Conservation (phyloP, 768 basidiomycete genomes). For the Tulasnella sp. region DNA sequence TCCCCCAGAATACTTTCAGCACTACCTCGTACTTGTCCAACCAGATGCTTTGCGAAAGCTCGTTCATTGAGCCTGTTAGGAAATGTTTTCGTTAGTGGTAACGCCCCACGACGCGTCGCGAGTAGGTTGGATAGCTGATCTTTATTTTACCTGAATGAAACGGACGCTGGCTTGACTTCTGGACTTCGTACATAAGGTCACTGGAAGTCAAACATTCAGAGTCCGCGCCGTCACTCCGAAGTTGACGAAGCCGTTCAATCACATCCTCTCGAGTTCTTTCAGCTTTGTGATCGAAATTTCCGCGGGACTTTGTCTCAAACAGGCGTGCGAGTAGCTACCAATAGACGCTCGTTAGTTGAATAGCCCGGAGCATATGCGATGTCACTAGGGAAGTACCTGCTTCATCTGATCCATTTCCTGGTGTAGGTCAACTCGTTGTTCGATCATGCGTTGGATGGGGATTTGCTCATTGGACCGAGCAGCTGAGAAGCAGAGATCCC, state of each 20-base stretch:
- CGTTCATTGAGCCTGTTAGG: not conserved
- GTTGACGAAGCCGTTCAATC: not conserved
- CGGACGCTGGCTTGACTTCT: not conserved
- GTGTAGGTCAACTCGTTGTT: not conserved
- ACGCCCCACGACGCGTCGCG: too few species aligned
- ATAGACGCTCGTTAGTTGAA: not conserved
- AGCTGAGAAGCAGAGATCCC: too few species aligned
- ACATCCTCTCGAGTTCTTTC: not conserved
- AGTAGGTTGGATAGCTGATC: not conserved
- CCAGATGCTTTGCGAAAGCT: constrained; percentile 11
- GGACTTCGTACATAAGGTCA: constrained; percentile 2
- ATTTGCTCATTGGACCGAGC: not conserved
- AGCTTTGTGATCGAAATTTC: not conserved
- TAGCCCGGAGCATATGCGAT: too few species aligned
- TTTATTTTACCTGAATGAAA: constrained; percentile 3
- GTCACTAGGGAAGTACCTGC: not conserved
- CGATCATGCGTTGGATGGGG: not conserved
- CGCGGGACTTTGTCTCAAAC: not conserved
- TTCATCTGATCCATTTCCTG: not conserved
- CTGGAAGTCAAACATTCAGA: not conserved
- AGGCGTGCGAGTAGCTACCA: not conserved
- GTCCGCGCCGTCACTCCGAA: constrained; percentile 4
- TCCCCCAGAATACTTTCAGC: constrained; percentile 5
- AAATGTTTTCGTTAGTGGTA: not conserved
- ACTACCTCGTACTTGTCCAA: not conserved